These are phyloP conservation scores for Calendula officinalis DNA, from an alignment of 129 eudicot species.

Conservation along the genomic window DNA sequence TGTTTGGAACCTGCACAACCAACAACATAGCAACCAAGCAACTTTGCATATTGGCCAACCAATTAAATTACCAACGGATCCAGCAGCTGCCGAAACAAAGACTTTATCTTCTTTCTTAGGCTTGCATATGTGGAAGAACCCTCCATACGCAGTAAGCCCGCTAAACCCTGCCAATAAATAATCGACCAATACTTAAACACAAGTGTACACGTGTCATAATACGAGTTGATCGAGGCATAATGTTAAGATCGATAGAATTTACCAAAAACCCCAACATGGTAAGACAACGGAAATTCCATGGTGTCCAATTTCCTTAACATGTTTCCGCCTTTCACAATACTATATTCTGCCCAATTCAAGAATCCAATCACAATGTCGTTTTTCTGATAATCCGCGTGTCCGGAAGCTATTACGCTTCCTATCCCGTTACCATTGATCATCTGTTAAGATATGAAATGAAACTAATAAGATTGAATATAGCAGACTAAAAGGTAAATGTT, in stretches of 20 bases:
- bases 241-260: background rate
- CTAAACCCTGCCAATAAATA: slow-evolving; percentile 39
- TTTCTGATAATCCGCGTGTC: slow-evolving; percentile 41
- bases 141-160: slow-evolving; percentile 70
- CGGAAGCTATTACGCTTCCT: slow-evolving; percentile 66
- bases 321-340: slow-evolving; percentile 23
- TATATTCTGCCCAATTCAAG: slow-evolving; percentile 61
- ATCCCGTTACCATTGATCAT: slow-evolving; percentile 50
- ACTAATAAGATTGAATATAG: background rate
- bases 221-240: background rate
- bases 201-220: background rate
- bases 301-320: slow-evolving; percentile 46
- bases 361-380: slow-evolving; percentile 54
- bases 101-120: slow-evolving; percentile 69
- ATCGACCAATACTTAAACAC: background rate
- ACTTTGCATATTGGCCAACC: slow-evolving; percentile 81
- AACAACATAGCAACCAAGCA: slow-evolving; percentile 68
- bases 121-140: slow-evolving; percentile 51
- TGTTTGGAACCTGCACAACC: slow-evolving; percentile 64
- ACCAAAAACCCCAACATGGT: slow-evolving; percentile 67
- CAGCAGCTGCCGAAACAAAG: slow-evolving; percentile 74
- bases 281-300: slow-evolving; percentile 53
- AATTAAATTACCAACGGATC: slow-evolving; percentile 73
- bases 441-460: slow-evolving; percentile 18
- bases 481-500: background rate